Conservation (phyloP, 148 eudicot species). For the Vaccinium corymbosum region DNA sequence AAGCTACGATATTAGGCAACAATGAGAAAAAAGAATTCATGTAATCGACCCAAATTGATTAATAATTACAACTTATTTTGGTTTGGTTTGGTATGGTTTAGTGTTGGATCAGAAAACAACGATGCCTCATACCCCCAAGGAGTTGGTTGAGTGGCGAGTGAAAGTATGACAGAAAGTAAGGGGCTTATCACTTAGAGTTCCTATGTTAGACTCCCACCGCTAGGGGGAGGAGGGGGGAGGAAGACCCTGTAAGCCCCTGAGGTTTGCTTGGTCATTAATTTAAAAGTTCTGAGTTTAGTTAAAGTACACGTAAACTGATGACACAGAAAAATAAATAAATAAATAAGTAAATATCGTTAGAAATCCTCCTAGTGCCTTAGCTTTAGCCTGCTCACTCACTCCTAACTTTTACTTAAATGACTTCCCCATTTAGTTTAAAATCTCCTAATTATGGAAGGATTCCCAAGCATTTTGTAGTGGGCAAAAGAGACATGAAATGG, state of each 20-base stretch:
- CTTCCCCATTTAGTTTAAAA: slow-evolving; percentile 20
- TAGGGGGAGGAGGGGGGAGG: too few species aligned
- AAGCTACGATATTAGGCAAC: neutral
- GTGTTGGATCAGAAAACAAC: neutral
- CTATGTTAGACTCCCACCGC: neutral
- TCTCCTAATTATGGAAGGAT: slow-evolving; percentile 17
- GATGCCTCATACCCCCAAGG: neutral
- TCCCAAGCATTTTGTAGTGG: neutral
- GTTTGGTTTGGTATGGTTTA: neutral
- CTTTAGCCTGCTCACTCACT: neutral
- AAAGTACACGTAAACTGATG: neutral
- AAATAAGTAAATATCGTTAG: neutral
- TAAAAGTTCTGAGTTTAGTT: neutral
- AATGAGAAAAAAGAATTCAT: neutral
- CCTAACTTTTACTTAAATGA: slow-evolving; percentile 7
- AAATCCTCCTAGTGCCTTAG: neutral
- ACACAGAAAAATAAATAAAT: neutral
- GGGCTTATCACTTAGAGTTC: neutral
- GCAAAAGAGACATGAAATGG: neutral
- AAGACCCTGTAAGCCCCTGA: neutral
- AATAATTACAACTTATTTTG: neutral
- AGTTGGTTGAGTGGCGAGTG: neutral
- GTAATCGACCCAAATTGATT: neutral
- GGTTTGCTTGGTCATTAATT: neutral
- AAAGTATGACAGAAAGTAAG: neutral